Conservation (phyloP, 2,329 filamentous ascomycete genomes). For the Aspergillus versicolor region DNA sequence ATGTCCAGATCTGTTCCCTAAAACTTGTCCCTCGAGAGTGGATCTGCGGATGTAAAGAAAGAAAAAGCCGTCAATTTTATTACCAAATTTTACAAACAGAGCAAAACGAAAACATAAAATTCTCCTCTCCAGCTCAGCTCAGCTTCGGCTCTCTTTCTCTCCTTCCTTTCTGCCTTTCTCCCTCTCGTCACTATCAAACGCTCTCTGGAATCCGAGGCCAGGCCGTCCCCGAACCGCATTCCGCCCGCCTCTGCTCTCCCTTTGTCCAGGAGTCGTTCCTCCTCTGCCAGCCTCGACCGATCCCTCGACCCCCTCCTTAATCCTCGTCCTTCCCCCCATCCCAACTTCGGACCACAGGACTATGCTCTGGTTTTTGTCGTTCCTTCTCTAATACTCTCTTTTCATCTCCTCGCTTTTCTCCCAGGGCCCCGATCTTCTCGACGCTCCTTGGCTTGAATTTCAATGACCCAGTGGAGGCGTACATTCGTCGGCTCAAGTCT, state of each 20-base stretch:
- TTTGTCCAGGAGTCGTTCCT: slow-evolving; percentile 21
- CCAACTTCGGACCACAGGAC: slow-evolving; percentile 6
- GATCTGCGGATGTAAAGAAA: slow-evolving; percentile 31
- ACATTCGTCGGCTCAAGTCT: slow-evolving; percentile 21
- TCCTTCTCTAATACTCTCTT: neutral
- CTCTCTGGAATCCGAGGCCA: neutral
- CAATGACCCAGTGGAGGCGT: slow-evolving; percentile 26
- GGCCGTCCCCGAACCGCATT: slow-evolving; percentile 16
- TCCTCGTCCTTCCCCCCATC: slow-evolving; percentile 3
- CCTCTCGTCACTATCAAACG: neutral
- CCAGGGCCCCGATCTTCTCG: neutral
- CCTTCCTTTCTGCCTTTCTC: slow-evolving; percentile 7
- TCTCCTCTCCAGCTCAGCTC: slow-evolving; percentile 25
- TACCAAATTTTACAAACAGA: slow-evolving; percentile 34
- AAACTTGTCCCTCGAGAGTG: slow-evolving; percentile 19
- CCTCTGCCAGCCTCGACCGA: slow-evolving; percentile 14
- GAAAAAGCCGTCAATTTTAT: slow-evolving; percentile 21
- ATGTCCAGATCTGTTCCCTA: neutral
- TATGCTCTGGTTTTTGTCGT: slow-evolving; percentile 11
- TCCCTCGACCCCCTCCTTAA: slow-evolving; percentile 16
- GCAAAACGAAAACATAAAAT: slow-evolving; percentile 38
- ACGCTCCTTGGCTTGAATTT: slow-evolving; percentile 18
- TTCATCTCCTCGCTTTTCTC: neutral
- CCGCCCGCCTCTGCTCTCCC: slow-evolving; percentile 15
- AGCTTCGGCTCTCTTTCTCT: slow-evolving; percentile 20